Conservation (phyloP, 129 eudicot genomes). For the Helichrysum umbraculigerum region DNA sequence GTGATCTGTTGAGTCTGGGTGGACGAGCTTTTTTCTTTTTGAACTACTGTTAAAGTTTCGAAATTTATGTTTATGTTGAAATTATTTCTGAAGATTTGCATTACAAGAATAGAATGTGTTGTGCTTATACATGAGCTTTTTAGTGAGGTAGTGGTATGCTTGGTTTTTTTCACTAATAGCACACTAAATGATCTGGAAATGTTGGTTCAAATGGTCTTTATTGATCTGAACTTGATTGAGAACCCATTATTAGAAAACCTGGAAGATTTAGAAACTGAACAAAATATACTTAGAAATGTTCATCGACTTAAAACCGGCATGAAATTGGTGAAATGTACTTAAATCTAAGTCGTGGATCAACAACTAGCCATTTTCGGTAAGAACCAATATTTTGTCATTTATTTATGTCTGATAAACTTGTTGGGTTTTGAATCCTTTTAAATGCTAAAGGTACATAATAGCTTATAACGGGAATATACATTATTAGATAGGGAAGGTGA, state of each 20-base stretch:
- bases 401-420: too few relatives aligned
- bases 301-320: too few relatives aligned
- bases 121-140: not conserved
- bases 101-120: not conserved
- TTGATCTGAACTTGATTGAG: not conserved
- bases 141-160: not conserved
- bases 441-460: too few relatives aligned
- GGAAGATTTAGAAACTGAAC: not conserved
- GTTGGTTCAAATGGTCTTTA: not conserved
- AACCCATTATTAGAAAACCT: not conserved
- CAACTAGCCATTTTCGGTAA: too few relatives aligned
- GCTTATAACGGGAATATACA: too few relatives aligned
- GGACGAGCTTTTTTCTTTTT: slow-evolving; percentile 12
- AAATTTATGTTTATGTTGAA: slow-evolving; percentile 9
- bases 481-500: too few relatives aligned
- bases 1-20: slow-evolving; percentile 18
- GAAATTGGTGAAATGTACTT: too few relatives aligned
- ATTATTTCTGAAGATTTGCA: slow-evolving; percentile 13
- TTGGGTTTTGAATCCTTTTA: too few relatives aligned
- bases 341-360: too few relatives aligned
- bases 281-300: too few relatives aligned
- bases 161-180: not conserved
- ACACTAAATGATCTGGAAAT: not conserved
- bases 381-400: too few relatives aligned
- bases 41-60: slow-evolving; percentile 15